Percentiles rank a stretch among this genome's conserved stretches.
These are phyloP conservation scores for Sequoiadendron giganteum DNA, from an alignment of 75 land plant species.

Conservation along the genomic window DNA sequence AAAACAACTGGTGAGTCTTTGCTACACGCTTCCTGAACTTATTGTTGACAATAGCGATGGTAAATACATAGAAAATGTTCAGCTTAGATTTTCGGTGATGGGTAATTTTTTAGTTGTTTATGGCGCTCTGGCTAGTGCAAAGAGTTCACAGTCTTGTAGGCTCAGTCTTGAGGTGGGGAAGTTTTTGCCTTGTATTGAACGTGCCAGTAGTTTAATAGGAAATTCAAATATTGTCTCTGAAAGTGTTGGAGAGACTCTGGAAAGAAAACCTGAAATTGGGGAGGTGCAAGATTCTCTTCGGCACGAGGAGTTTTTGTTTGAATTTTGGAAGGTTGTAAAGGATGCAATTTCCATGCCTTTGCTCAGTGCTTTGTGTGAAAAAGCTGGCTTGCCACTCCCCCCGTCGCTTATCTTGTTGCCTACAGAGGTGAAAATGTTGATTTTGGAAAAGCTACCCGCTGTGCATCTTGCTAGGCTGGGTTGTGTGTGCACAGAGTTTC, in stretches of 20 bases:
- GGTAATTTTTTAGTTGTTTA: slow-evolving; percentile 60
- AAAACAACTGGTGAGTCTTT: slow-evolving; percentile 26
- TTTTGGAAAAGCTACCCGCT: slow-evolving; percentile 65
- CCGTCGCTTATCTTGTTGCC: slow-evolving; percentile 65
- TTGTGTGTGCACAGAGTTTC: slow-evolving; percentile 62
- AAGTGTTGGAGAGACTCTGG: neutral
- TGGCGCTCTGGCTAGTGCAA: slow-evolving; percentile 35
- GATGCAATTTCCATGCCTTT: slow-evolving; percentile 76
- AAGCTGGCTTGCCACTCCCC: slow-evolving; percentile 52
- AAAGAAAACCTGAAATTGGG: neutral
- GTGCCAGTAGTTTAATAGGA: slow-evolving; percentile 11
- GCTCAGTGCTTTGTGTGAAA: slow-evolving; percentile 63
- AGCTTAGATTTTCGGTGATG: slow-evolving; percentile 45
- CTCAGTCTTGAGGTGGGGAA: slow-evolving; percentile 31
- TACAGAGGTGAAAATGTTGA: slow-evolving; percentile 66
- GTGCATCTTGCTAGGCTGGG: slow-evolving; percentile 52
- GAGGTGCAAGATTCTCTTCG: neutral
- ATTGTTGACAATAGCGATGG: neutral
- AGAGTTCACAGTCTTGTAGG: slow-evolving; percentile 16
- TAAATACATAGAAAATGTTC: slow-evolving; percentile 21
- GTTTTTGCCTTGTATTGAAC: slow-evolving; percentile 26
- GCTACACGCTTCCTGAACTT: slow-evolving; percentile 60
- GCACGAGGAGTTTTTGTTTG: slow-evolving; percentile 40
- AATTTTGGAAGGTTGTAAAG: slow-evolving; percentile 80
- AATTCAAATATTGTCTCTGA: neutral